Percentiles rank a stretch among this genome's conserved stretches.
These are phyloP conservation scores for Bertia moriformis DNA, from an alignment of 2,329 filamentous ascomycete species.

Conservation along the genomic window DNA sequence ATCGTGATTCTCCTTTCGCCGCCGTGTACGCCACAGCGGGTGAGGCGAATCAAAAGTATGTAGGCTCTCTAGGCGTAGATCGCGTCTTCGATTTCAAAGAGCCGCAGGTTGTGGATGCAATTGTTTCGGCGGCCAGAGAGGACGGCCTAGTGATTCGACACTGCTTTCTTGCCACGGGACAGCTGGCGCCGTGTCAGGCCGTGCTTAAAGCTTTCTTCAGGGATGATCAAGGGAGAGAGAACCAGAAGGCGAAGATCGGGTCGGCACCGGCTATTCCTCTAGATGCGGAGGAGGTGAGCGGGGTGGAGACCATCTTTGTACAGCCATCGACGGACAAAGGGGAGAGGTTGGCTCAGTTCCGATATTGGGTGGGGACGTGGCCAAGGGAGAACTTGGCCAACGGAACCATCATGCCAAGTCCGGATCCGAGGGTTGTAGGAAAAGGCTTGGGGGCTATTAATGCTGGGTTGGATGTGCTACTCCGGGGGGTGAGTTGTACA, in stretches of 20 bases:
- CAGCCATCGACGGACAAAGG: slow-evolving; percentile 16
- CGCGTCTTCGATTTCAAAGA: slow-evolving; percentile 25
- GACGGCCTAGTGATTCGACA: slow-evolving; percentile 20
- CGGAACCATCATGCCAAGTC: slow-evolving; percentile 19
- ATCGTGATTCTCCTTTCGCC: slow-evolving; percentile 14
- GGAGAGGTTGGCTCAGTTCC: slow-evolving; percentile 19
- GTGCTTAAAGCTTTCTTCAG: slow-evolving; percentile 21
- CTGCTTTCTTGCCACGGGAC: slow-evolving; percentile 24
- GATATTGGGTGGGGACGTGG: slow-evolving; percentile 22
- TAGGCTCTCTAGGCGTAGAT: slow-evolving; percentile 17
- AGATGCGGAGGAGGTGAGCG: slow-evolving; percentile 11
- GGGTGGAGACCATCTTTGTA: slow-evolving; percentile 21
- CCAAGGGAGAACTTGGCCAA: slow-evolving; percentile 15
- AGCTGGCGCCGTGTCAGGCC: slow-evolving; percentile 17
- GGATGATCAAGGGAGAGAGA: slow-evolving; percentile 1
- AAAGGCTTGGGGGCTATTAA: slow-evolving; percentile 20
- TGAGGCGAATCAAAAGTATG: slow-evolving; percentile 14
- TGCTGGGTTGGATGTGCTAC: slow-evolving; percentile 18
- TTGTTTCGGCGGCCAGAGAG: slow-evolving; percentile 17
- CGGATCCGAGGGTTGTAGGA: slow-evolving; percentile 18
- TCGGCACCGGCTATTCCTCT: slow-evolving; percentile 19
- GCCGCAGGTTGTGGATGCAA: slow-evolving; percentile 10
- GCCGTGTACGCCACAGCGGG: slow-evolving; percentile 26
- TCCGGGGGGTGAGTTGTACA: slow-evolving; percentile 22
- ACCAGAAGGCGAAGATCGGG: slow-evolving; percentile 13